Conservation (phyloP, 768 basidiomycete genomes). For the Coprinopsis marcescibilis region DNA sequence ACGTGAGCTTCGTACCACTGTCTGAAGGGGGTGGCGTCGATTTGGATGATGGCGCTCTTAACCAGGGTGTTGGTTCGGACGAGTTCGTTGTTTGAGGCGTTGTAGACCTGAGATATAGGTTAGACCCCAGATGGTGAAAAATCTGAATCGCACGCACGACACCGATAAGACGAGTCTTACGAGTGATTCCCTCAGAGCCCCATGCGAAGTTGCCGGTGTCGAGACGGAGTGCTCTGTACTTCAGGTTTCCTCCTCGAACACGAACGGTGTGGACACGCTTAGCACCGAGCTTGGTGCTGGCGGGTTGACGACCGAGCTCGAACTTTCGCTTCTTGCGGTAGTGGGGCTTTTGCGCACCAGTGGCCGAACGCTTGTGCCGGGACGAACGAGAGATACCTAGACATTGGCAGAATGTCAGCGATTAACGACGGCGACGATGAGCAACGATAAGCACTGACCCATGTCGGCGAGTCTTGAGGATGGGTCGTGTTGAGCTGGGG, state of each 20-base stretch:
- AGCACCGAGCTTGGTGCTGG: conserved; percentile 92
- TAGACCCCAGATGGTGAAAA: background rate
- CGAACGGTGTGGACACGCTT: conserved; percentile 96
- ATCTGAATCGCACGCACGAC: conserved; percentile 59
- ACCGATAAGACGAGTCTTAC: conserved; percentile 93
- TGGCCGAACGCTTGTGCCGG: conserved; percentile 93
- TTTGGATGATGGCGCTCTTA: conserved; percentile 92
- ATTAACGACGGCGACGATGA: conserved; percentile 11
- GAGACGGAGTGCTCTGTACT: conserved; percentile 93
- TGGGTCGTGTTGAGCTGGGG: conserved; percentile 38
- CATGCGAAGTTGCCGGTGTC: conserved; percentile 98
- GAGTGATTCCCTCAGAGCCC: conserved; percentile 91
- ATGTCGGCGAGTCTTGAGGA: conserved; percentile 72
- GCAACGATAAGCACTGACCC: conserved; percentile 52
- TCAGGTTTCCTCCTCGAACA: conserved; percentile 91
- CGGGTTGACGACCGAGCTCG: conserved; percentile 97
- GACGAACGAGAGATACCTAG: conserved; percentile 96
- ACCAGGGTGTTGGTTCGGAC: conserved; percentile 99
- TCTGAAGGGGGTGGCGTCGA: conserved; percentile 98
- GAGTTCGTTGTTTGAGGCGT: conserved; percentile 99
- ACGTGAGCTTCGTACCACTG: conserved; percentile 99
- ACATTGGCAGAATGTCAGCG: conserved; percentile 8
- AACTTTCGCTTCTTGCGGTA: conserved; percentile 99
- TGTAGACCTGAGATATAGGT: conserved; percentile 69
- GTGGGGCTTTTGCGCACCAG: conserved; percentile 87